Evolutionary conservation across 257 asterid genomes (phyloP).

Genomic region (Salvia rosmarinus): DNA sequence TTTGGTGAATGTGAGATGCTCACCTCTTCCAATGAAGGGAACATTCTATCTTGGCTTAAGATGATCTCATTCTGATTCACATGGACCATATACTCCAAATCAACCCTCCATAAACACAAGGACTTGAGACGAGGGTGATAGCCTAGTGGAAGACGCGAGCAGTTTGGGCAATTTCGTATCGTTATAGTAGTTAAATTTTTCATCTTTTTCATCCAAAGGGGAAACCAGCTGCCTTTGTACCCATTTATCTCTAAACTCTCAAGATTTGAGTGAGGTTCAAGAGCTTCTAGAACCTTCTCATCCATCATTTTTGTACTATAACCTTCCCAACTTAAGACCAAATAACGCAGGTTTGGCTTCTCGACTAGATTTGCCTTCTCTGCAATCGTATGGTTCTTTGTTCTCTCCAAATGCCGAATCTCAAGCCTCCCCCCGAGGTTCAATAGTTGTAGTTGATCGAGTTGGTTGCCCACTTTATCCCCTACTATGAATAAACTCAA

Average conservation of each 20-base stretch:
- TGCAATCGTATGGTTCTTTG: slow-evolving; percentile 23
- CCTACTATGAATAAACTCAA: slow-evolving; percentile 37
- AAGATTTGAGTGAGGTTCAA: slow-evolving; percentile 21
- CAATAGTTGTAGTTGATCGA: slow-evolving; percentile 32
- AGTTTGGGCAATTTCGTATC: not conserved
- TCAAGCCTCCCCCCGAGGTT: slow-evolving; percentile 15
- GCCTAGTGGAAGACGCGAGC: not conserved
- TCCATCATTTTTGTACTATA: slow-evolving; percentile 1
- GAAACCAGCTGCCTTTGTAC: slow-evolving; percentile 7
- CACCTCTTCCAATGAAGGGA: slow-evolving; percentile 28
- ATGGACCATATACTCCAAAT: slow-evolving; percentile 26
- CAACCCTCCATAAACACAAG: not conserved
- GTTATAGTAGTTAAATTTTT: not conserved
- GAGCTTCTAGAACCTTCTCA: slow-evolving; percentile 11
- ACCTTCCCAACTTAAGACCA: slow-evolving; percentile 3
- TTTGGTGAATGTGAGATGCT: not conserved
- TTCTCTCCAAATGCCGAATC: slow-evolving; percentile 20
- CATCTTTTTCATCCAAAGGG: slow-evolving; percentile 20
- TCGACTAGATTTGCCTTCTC: slow-evolving; percentile 34
- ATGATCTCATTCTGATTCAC: not conserved
- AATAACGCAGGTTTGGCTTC: slow-evolving; percentile 13
- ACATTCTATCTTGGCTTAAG: too few species aligned
- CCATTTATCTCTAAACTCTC: not conserved
- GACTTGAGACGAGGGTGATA: slow-evolving; percentile 5
- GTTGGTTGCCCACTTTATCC: slow-evolving; percentile 19